phyloP scores from a whole-genome alignment of 768 basidiomycete genomes.

The Myochromella boudieri region DNA sequence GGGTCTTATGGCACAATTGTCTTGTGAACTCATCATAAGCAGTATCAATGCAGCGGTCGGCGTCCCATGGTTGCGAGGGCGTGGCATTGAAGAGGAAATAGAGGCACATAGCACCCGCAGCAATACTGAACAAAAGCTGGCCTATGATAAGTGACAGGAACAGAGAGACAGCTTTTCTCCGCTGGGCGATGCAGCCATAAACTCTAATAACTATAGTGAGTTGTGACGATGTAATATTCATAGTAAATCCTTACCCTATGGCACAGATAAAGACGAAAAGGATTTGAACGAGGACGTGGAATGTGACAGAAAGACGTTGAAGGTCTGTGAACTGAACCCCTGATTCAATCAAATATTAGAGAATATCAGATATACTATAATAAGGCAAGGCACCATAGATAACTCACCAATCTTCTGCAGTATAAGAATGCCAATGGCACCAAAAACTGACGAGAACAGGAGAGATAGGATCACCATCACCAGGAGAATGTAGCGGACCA shows the following conservation, averaged over 20 bases:
- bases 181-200: slow-evolving; percentile 15
- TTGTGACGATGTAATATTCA: neutral
- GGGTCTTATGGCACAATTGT: slow-evolving; percentile 14
- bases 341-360: neutral
- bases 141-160: slow-evolving; percentile 24
- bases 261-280: slow-evolving; percentile 15
- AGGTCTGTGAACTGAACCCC: slow-evolving; percentile 16
- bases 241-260: slow-evolving; percentile 17
- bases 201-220: slow-evolving; percentile 8
- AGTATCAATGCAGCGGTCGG: slow-evolving; percentile 5
- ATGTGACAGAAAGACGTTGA: slow-evolving; percentile 17
- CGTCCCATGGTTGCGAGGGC: slow-evolving; percentile 7
- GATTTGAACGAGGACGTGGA: slow-evolving; percentile 20
- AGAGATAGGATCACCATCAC: slow-evolving; percentile 4
- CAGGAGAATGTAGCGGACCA: slow-evolving; percentile 9
- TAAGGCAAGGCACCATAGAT: neutral
- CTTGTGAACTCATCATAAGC: slow-evolving; percentile 14
- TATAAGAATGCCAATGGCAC: slow-evolving; percentile 11
- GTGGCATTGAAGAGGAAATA: slow-evolving; percentile 23
- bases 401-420: slow-evolving; percentile 7
- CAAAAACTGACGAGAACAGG: slow-evolving; percentile 11
- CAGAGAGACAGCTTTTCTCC: slow-evolving; percentile 10
- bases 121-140: slow-evolving; percentile 27
- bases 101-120: slow-evolving; percentile 27
- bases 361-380: neutral